phyloP scores from a whole-genome alignment of 2,329 filamentous ascomycete species.

The Arthrobotrys musiformis region DNA sequence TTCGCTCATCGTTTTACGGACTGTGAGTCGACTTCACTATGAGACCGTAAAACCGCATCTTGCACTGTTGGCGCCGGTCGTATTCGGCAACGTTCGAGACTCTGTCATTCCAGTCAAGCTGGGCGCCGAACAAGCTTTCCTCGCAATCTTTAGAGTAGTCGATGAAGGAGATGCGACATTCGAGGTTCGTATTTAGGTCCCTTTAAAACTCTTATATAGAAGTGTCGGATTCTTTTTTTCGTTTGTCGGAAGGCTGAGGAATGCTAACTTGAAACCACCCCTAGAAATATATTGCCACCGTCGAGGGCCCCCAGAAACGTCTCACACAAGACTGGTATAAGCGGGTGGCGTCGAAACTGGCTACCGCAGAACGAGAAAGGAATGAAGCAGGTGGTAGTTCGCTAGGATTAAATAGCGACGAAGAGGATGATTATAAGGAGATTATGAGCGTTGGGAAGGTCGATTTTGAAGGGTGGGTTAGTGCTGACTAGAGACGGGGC shows the following conservation, averaged over 20 bases:
- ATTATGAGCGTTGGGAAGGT: constrained; percentile 95
- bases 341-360: constrained; percentile 83
- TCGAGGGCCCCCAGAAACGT: constrained; percentile 69
- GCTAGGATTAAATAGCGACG: constrained; percentile 86
- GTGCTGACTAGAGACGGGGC: constrained; percentile 60
- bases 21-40: constrained; percentile 80
- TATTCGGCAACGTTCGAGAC: constrained; percentile 92
- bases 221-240: not conserved
- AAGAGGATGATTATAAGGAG: constrained; percentile 92
- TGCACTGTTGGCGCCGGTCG: constrained; percentile 78
- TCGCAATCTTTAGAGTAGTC: constrained; percentile 88
- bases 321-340: constrained; percentile 98
- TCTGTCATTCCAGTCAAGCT: constrained; percentile 94
- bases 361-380: constrained; percentile 86
- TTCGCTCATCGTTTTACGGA: constrained; percentile 86
- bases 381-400: constrained; percentile 88
- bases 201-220: constrained; percentile 16
- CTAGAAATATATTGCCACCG: constrained; percentile 58
- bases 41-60: constrained; percentile 82
- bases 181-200: constrained; percentile 45
- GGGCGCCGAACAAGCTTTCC: constrained; percentile 91
- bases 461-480: constrained; percentile 71
- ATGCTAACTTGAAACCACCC: constrained; percentile 46
- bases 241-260: constrained; percentile 23
- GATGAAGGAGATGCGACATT: constrained; percentile 73